phyloP scores from a whole-genome alignment of 768 basidiomycete species.

The Galerina sulciceps region DNA sequence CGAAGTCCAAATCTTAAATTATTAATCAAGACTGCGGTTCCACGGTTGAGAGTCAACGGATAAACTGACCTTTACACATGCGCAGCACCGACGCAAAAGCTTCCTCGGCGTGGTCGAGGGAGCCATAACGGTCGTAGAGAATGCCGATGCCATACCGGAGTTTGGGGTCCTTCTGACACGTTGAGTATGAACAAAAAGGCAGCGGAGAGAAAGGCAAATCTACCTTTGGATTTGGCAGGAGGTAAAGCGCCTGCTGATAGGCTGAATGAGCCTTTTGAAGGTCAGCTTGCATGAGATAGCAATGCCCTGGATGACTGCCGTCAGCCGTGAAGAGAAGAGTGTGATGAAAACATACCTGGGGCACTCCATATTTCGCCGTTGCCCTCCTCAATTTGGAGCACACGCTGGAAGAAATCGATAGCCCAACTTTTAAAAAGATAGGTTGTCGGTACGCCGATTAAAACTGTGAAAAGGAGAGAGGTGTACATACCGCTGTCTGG shows the following conservation, averaged over 20 bases:
- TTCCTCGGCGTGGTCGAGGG: conserved; percentile 98
- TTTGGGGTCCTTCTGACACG: conserved; percentile 85
- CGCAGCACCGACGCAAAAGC: conserved; percentile 94
- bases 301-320: conserved; percentile 68
- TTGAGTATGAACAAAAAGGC: conserved; percentile 11
- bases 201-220: conserved; percentile 10
- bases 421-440: no score
- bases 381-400: conserved; percentile 87
- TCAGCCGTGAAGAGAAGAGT: conserved; percentile 12
- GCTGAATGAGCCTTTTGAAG: conserved; percentile 98
- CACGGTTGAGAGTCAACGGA: conserved; percentile 8
- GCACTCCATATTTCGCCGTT: conserved; percentile 99
- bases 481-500: no score
- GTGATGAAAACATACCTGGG: conserved; percentile 58
- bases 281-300: conserved; percentile 99
- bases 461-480: no score
- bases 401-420: conserved; percentile 95
- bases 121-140: conserved; percentile 97
- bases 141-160: conserved; percentile 99
- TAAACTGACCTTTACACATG: conserved; percentile 89
- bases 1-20: conserved; percentile 74
- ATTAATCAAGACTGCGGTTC: conserved; percentile 28
- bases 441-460: no score
- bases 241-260: conserved; percentile 97
- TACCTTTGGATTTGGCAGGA: conserved; percentile 94